Evolutionary conservation across 2,329 filamentous ascomycete species (phyloP), one percentile per base, ranked within the genome.

Genomic region (Diaporthe sp.): DNA sequence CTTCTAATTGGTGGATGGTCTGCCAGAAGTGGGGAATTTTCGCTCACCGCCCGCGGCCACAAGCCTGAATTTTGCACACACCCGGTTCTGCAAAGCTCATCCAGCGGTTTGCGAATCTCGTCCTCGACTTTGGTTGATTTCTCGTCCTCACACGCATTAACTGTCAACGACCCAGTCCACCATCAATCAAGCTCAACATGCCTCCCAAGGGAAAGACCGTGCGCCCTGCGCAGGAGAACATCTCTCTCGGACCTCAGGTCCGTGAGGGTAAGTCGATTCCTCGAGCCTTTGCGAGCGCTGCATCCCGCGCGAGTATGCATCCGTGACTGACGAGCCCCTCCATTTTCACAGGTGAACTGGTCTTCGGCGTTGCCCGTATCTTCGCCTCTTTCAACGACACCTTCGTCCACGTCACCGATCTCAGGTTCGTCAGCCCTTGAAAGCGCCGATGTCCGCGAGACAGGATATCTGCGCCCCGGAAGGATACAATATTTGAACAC

Each of bases 321-420:
- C 57, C 7, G 45, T 71, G 69, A 76, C 72, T 79, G 72, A 80
- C 72, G 69, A 73, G 72, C 71, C 72, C 71, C 75, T 70, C 74
- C 74, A 77, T 76, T 67, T 77, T 42, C 52, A 79, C 80, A 96
- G 95, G 95, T 89, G 95, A 97, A 90, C 94, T 97, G 87, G 95
- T 98, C 87, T 98, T 98, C 87, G 96, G 96, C 87, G 96, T 98
- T 89, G 96, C 96, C 86, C 95, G 96, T 87, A 98, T 98, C 91
- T 97, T 98, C 88, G 96, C 96, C 84, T 97, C 95, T 80, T 95
- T 95, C 92, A 95, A 95, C 89, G 94, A 95, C 84, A 95, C 93
- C 86, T 95, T 95, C 90, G 97, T 99, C 86, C 97, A 99, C 90
- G 95, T 99, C 86, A 99, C 97, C 90, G 97, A 98, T 97, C 95